These are phyloP conservation scores for Durio zibethinus DNA, from an alignment of 345 rosid species.

Conservation along the genomic window DNA sequence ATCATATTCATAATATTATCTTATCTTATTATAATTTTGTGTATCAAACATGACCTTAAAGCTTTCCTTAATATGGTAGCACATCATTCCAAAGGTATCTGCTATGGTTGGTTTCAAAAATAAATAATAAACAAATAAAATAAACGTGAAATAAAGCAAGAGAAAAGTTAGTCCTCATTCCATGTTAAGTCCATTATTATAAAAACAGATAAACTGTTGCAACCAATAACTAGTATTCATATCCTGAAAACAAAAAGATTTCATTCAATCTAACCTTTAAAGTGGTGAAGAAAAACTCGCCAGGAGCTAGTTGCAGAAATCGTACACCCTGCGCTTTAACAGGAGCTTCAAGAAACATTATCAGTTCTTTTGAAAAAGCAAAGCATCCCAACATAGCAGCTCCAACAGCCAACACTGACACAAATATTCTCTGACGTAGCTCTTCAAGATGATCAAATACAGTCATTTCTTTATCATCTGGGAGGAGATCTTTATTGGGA, in stretches of 20 bases:
- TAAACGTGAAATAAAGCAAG: background rate
- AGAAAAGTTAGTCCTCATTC: background rate
- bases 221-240: no score
- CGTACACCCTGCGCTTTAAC: slow-evolving; percentile 84
- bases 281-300: slow-evolving; percentile 94
- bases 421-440: slow-evolving; percentile 75
- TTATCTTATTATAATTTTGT: no score
- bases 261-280: slow-evolving; percentile 53
- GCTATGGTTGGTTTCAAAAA: no score
- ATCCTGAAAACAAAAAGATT: background rate
- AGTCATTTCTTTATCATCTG: slow-evolving; percentile 95
- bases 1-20: no score
- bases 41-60: no score
- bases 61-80: no score
- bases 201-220: background rate
- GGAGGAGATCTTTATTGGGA: slow-evolving; percentile 86
- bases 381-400: slow-evolving; percentile 86
- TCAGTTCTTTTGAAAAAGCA: slow-evolving; percentile 75
- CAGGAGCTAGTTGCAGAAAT: slow-evolving; percentile 89
- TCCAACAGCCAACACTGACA: slow-evolving; percentile 86
- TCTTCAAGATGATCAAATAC: slow-evolving; percentile 96
- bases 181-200: background rate
- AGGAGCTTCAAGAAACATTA: slow-evolving; percentile 88
- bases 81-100: no score
- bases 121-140: background rate